These are phyloP conservation scores for Lagenidium giganteum DNA, from an alignment of 352 stramenopile genomes.

Conservation along the genomic window DNA sequence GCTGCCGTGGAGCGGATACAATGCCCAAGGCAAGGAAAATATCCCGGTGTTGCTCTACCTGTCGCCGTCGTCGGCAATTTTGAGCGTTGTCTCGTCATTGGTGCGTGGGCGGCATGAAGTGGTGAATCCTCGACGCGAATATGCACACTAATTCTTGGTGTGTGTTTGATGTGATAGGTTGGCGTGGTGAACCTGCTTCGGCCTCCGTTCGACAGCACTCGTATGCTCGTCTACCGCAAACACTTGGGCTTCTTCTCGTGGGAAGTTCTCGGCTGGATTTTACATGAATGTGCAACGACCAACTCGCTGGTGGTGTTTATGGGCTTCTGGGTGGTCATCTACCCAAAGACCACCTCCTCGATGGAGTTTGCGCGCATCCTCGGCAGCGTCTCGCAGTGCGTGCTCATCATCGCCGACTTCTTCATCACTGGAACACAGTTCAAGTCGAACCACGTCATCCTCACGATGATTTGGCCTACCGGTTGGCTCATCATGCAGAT, in stretches of 20 bases:
- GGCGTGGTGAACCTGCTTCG: slow-evolving; percentile 51
- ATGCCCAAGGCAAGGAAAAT: slow-evolving; percentile 38
- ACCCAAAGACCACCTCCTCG: background rate
- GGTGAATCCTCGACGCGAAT: background rate
- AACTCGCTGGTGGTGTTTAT: slow-evolving; percentile 34
- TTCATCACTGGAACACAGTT: slow-evolving; percentile 57
- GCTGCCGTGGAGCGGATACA: slow-evolving; percentile 42
- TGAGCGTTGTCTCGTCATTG: slow-evolving; percentile 49
- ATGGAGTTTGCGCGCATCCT: slow-evolving; percentile 20
- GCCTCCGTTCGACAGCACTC: slow-evolving; percentile 45
- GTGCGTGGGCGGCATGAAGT: slow-evolving; percentile 14
- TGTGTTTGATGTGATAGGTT: slow-evolving; percentile 17
- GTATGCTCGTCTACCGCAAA: slow-evolving; percentile 44
- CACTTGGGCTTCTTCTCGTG: slow-evolving; percentile 48
- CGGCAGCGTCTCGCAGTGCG: slow-evolving; percentile 31
- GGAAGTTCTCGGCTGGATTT: slow-evolving; percentile 65
- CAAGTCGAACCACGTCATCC: slow-evolving; percentile 54
- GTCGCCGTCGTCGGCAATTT: slow-evolving; percentile 31
- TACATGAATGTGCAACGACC: slow-evolving; percentile 53
- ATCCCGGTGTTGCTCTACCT: slow-evolving; percentile 45
- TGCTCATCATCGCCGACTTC: slow-evolving; percentile 48
- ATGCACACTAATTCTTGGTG: background rate
- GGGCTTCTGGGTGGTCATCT: slow-evolving; percentile 42
- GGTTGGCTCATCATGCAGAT: slow-evolving; percentile 53
- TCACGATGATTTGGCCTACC: slow-evolving; percentile 50